phyloP scores from a whole-genome alignment of 208 protist genomes.

The Giardia muris region DNA sequence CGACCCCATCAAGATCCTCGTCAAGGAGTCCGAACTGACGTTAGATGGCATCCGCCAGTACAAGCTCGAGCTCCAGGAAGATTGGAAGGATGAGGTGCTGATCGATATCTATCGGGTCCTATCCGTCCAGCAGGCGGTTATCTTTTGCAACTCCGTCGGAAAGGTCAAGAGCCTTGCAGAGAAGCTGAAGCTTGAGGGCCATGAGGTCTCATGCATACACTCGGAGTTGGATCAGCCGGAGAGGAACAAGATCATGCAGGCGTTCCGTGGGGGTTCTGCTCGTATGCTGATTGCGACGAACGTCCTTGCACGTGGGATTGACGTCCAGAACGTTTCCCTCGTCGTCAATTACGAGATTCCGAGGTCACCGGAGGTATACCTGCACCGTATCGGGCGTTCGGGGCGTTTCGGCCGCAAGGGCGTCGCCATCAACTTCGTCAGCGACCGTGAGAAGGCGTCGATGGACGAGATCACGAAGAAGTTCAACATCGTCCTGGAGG shows the following conservation, averaged over 20 bases:
- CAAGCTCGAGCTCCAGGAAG: slow-evolving; percentile 75
- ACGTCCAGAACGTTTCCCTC: slow-evolving; percentile 97
- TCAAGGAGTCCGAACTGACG: slow-evolving; percentile 92
- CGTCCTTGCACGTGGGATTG: slow-evolving; percentile 93
- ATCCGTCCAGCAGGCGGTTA: slow-evolving; percentile 76
- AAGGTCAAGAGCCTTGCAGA: slow-evolving; percentile 85
- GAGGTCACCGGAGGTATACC: slow-evolving; percentile 91
- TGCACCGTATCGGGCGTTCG: slow-evolving; percentile 92
- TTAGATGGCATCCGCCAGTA: slow-evolving; percentile 98
- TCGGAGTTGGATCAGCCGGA: slow-evolving; percentile 87
- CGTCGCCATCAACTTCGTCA: slow-evolving; percentile 99
- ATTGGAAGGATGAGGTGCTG: slow-evolving; percentile 92
- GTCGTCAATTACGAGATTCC: slow-evolving; percentile 99
- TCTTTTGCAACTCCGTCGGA: slow-evolving; percentile 93
- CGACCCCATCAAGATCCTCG: slow-evolving; percentile 87
- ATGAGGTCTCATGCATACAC: slow-evolving; percentile 85
- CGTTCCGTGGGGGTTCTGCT: slow-evolving; percentile 76
- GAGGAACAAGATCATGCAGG: slow-evolving; percentile 86
- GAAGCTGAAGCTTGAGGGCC: slow-evolving; percentile 62
- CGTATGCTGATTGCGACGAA: slow-evolving; percentile 96
- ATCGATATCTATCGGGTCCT: slow-evolving; percentile 67
- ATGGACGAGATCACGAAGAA: slow-evolving; percentile 89
- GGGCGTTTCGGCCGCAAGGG: slow-evolving; percentile 97
- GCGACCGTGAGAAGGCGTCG: slow-evolving; percentile 73
- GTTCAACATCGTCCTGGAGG: slow-evolving; percentile 94